Conservation (phyloP, 2,329 filamentous ascomycete genomes). For the Colletotrichum godetiae region DNA sequence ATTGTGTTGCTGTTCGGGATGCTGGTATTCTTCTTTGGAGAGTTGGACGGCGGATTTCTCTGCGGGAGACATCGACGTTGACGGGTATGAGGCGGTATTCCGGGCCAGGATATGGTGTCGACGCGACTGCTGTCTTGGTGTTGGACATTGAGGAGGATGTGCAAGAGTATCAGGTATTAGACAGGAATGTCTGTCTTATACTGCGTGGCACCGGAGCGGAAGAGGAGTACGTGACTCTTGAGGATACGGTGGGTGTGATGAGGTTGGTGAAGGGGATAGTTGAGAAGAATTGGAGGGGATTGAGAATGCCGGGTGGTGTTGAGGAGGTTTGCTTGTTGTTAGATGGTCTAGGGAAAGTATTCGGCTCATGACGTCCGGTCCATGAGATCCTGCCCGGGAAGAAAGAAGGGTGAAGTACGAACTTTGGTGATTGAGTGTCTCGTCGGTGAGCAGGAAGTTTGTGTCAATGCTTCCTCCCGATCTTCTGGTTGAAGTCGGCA, state of each 20-base stretch:
- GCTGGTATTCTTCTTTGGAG: not conserved
- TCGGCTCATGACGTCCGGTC: not conserved
- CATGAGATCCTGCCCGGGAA: not conserved
- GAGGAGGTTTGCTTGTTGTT: not conserved
- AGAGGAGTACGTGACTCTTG: not conserved
- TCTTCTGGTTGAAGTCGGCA: too few relatives aligned
- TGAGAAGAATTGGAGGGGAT: not conserved
- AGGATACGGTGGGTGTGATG: not conserved
- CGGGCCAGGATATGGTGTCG: not conserved
- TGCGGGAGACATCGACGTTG: not conserved
- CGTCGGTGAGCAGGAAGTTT: too few relatives aligned
- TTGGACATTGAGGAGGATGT: not conserved
- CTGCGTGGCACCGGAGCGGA: not conserved
- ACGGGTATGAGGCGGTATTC: too few relatives aligned
- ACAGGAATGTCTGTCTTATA: not conserved
- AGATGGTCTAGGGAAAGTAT: not conserved
- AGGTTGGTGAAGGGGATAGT: not conserved
- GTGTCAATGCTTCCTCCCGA: too few relatives aligned
- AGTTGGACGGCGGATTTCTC: not conserved
- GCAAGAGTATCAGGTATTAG: not conserved
- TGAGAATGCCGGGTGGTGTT: not conserved
- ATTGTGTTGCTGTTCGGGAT: not conserved
- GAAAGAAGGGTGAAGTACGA: not conserved
- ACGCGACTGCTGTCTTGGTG: not conserved
- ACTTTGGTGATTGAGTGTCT: not conserved